Evolutionary conservation across 176 grass and related monocot genomes (phyloP).

Genomic region (maize (Zea mays)): DNA sequence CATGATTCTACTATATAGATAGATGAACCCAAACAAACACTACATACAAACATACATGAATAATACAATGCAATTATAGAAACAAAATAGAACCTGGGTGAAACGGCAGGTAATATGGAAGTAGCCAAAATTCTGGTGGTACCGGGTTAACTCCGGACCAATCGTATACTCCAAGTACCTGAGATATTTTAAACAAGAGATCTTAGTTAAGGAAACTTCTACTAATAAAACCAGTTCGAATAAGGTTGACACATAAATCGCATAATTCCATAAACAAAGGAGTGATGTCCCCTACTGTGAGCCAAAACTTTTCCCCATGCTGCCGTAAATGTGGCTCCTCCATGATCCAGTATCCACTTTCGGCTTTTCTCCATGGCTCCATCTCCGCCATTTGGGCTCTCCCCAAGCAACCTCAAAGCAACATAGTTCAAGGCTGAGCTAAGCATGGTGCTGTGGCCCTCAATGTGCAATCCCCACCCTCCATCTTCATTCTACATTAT

Average conservation of each 20-base stretch:
- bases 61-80: neutral
- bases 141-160: conserved; percentile 91
- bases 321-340: conserved; percentile 69
- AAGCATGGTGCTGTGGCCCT: conserved; percentile 81
- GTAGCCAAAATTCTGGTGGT: conserved; percentile 85
- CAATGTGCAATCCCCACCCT: conserved; percentile 94
- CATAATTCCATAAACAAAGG: neutral
- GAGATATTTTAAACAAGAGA: conserved; percentile 32
- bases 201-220: neutral
- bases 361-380: conserved; percentile 74
- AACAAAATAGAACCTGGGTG: conserved; percentile 62
- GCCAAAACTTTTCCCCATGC: conserved; percentile 96
- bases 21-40: too few species aligned
- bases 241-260: neutral
- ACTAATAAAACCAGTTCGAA: neutral
- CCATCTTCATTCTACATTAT: conserved; percentile 73
- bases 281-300: conserved; percentile 45
- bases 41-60: too few species aligned
- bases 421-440: conserved; percentile 74
- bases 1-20: too few species aligned
- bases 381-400: conserved; percentile 58
- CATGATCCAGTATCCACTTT: conserved; percentile 85
- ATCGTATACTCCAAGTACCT: conserved; percentile 95
- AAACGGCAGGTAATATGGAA: conserved; percentile 73
- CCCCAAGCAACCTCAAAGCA: conserved; percentile 71